Evolutionary conservation across 2,329 filamentous ascomycete genomes (phyloP).

Genomic region (Apiospora kogelbergensis): DNA sequence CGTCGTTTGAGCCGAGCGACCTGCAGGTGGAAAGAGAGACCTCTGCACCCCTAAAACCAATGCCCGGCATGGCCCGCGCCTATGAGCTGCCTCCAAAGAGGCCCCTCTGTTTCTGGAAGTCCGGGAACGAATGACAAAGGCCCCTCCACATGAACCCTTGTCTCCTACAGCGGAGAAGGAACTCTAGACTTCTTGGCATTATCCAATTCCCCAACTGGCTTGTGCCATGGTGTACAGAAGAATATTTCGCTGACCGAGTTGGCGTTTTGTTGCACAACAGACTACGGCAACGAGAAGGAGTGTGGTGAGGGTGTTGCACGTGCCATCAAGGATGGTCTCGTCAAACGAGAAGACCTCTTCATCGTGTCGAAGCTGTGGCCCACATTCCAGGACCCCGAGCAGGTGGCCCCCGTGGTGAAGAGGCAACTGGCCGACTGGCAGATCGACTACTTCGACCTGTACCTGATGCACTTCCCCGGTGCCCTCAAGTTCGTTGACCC

Average conservation of each 20-base stretch:
- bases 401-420: conserved; percentile 72
- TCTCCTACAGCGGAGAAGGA: background rate
- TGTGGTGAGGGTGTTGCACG: conserved; percentile 74
- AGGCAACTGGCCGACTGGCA: conserved; percentile 81
- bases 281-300: conserved; percentile 83
- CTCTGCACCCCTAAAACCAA: background rate
- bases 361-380: conserved; percentile 94
- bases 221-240: background rate
- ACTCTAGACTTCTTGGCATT: background rate
- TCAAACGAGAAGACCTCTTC: conserved; percentile 86
- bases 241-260: background rate
- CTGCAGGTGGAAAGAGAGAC: background rate
- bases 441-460: conserved; percentile 87
- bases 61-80: background rate
- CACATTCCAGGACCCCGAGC: conserved; percentile 80
- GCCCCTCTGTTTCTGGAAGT: background rate
- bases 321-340: conserved; percentile 77
- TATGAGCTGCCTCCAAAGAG: background rate
- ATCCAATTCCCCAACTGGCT: background rate
- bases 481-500: conserved; percentile 85
- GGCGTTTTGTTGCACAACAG: conserved; percentile 38
- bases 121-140: background rate
- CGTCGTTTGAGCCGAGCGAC: background rate
- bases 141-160: background rate
- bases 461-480: conserved; percentile 86